A percentile compares a stretch with the other conserved stretches of the same genome.
phyloP scores from a whole-genome alignment of 805 yeast species.

The Diddensiella transvaalensis region DNA sequence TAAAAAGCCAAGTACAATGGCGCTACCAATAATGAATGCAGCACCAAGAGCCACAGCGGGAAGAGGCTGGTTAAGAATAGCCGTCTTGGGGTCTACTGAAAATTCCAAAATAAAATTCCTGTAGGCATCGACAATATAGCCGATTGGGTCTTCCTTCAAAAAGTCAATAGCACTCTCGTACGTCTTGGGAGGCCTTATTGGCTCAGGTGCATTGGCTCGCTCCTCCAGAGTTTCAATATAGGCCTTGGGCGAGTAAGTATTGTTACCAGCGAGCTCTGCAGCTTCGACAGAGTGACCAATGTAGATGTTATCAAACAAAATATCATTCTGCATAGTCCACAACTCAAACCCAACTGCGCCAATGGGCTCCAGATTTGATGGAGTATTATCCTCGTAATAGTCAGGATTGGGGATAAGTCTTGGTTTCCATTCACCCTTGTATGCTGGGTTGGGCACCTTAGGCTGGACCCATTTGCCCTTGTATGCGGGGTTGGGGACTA shows the following conservation, averaged over 20 bases:
- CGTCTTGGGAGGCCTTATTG: slow-evolving; percentile 11
- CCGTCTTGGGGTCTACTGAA: slow-evolving; percentile 30
- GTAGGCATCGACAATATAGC: slow-evolving; percentile 27
- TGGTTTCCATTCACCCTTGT: slow-evolving; percentile 77
- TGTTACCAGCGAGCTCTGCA: slow-evolving; percentile 80
- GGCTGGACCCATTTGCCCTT: slow-evolving; percentile 80
- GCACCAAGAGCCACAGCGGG: slow-evolving; percentile 31
- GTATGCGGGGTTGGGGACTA: slow-evolving; percentile 63
- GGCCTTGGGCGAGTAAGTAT: slow-evolving; percentile 51
- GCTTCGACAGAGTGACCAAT: slow-evolving; percentile 80
- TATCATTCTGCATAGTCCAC: slow-evolving; percentile 78
- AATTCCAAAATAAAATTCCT: slow-evolving; percentile 31
- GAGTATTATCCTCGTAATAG: slow-evolving; percentile 54
- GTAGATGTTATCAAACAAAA: slow-evolving; percentile 79
- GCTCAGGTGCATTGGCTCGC: slow-evolving; percentile 26
- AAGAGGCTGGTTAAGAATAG: slow-evolving; percentile 36
- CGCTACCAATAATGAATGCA: slow-evolving; percentile 14
- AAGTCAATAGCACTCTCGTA: slow-evolving; percentile 26
- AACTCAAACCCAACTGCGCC: slow-evolving; percentile 85
- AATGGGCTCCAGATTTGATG: slow-evolving; percentile 60
- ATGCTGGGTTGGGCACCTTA: slow-evolving; percentile 64
- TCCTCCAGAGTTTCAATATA: slow-evolving; percentile 31
- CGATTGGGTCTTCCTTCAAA: slow-evolving; percentile 35
- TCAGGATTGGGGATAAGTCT: slow-evolving; percentile 64
- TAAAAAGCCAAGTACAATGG: slow-evolving; percentile 10